These are phyloP conservation scores for Rasamsonia emersonii DNA, from an alignment of 2,329 filamentous ascomycete genomes.

Conservation along the genomic window DNA sequence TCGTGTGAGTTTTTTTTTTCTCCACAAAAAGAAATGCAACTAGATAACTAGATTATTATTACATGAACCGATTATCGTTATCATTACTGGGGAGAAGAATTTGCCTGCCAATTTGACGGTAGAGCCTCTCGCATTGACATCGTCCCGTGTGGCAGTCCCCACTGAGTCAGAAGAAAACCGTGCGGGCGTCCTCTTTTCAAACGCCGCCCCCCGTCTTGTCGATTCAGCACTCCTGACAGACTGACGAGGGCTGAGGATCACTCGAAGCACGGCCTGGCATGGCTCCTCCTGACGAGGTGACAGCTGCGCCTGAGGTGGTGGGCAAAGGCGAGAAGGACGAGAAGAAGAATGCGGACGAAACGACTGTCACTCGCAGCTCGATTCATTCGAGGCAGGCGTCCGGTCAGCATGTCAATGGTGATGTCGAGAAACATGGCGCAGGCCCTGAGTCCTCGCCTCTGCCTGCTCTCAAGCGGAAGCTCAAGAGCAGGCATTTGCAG, in stretches of 20 bases:
- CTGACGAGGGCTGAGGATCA: background rate
- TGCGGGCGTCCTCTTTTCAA: background rate
- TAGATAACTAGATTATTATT: too few species aligned
- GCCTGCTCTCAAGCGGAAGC: conserved; percentile 57
- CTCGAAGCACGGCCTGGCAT: background rate
- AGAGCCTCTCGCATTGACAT: too few species aligned
- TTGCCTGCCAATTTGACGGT: too few species aligned
- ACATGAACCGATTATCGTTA: too few species aligned
- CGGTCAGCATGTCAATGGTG: conserved; percentile 12
- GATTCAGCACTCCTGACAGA: background rate
- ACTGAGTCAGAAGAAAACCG: too few species aligned
- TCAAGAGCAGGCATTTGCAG: conserved; percentile 84
- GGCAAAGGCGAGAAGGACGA: background rate
- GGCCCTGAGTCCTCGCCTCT: conserved; percentile 52
- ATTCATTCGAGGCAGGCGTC: background rate
- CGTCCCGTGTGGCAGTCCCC: too few species aligned
- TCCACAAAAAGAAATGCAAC: too few species aligned
- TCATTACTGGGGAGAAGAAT: too few species aligned
- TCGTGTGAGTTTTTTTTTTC: too few species aligned
- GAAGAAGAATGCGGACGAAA: background rate
- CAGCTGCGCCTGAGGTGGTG: background rate
- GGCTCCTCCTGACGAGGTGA: conserved; percentile 1
- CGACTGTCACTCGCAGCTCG: background rate
- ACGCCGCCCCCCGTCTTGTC: background rate
- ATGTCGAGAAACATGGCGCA: conserved; percentile 30